These are phyloP conservation scores for Rhinocladiella similis DNA, from an alignment of 2,329 filamentous ascomycete species.

Conservation along the genomic window DNA sequence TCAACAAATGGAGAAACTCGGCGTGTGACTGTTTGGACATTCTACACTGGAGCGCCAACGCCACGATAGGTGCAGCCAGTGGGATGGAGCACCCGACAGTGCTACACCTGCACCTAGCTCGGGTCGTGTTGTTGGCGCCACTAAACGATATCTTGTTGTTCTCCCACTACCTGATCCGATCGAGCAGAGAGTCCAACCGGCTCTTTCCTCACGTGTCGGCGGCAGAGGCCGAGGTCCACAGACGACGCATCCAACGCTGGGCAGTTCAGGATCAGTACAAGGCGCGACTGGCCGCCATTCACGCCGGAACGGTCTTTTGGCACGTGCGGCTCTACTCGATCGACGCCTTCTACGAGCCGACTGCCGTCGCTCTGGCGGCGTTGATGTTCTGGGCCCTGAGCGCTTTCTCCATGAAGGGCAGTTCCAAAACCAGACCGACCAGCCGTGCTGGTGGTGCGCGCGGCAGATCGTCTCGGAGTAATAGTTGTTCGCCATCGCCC, in stretches of 20 bases:
- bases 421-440: slow-evolving; percentile 32
- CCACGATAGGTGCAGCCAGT: slow-evolving; percentile 46
- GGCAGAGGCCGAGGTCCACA: slow-evolving; percentile 34
- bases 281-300: slow-evolving; percentile 55
- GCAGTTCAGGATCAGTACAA: slow-evolving; percentile 54
- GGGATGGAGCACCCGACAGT: slow-evolving; percentile 58
- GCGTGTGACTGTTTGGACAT: slow-evolving; percentile 52
- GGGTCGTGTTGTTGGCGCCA: slow-evolving; percentile 53
- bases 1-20: slow-evolving; percentile 46
- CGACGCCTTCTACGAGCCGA: slow-evolving; percentile 50
- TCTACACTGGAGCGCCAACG: slow-evolving; percentile 60
- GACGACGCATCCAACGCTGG: slow-evolving; percentile 48
- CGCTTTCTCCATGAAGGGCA: slow-evolving; percentile 33
- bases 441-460: slow-evolving; percentile 23
- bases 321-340: slow-evolving; percentile 52
- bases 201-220: slow-evolving; percentile 29
- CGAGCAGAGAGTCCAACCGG: slow-evolving; percentile 24
- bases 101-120: slow-evolving; percentile 55
- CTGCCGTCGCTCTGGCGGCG: slow-evolving; percentile 46
- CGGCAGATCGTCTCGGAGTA: slow-evolving; percentile 28
- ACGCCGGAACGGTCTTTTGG: slow-evolving; percentile 54
- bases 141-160: slow-evolving; percentile 47
- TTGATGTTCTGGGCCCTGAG: slow-evolving; percentile 51
- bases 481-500: slow-evolving; percentile 30
- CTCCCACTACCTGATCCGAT: slow-evolving; percentile 36